These are phyloP conservation scores for Xerocomellus chrysenteron DNA, from an alignment of 768 basidiomycete species.

Conservation along the genomic window DNA sequence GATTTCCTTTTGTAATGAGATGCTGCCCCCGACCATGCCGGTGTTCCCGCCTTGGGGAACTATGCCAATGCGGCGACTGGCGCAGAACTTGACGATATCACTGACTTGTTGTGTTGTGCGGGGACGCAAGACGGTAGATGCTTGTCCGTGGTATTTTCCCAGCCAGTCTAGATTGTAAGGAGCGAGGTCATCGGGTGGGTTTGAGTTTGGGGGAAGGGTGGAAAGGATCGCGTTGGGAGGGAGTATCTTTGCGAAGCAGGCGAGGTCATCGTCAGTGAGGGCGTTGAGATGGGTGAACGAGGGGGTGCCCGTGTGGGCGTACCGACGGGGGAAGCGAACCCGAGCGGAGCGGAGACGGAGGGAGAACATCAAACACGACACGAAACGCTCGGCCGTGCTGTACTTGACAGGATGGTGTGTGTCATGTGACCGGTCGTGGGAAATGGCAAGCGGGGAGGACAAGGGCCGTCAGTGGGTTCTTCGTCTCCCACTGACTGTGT, in stretches of 20 bases:
- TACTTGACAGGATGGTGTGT: no score
- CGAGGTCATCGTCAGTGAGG: slow-evolving; percentile 57
- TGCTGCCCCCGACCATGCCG: slow-evolving; percentile 93
- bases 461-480: neutral
- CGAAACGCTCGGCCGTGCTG: no score
- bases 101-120: slow-evolving; percentile 86
- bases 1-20: slow-evolving; percentile 85
- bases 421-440: slow-evolving; percentile 18
- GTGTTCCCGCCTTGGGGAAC: slow-evolving; percentile 99
- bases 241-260: slow-evolving; percentile 66
- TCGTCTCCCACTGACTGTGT: slow-evolving; percentile 5
- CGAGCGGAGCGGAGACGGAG: neutral
- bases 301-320: slow-evolving; percentile 19
- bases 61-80: slow-evolving; percentile 75
- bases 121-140: slow-evolving; percentile 86
- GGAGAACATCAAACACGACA: slow-evolving; percentile 2
- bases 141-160: slow-evolving; percentile 86
- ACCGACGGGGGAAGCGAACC: slow-evolving; percentile 5
- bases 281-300: slow-evolving; percentile 40
- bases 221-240: slow-evolving; percentile 64
- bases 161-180: slow-evolving; percentile 93
- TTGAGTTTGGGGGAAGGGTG: slow-evolving; percentile 52
- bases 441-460: slow-evolving; percentile 5
- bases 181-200: slow-evolving; percentile 62
- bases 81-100: slow-evolving; percentile 85